Conservation (phyloP, 2,329 filamentous ascomycete genomes). For the Rhynchosporium graminicola region DNA sequence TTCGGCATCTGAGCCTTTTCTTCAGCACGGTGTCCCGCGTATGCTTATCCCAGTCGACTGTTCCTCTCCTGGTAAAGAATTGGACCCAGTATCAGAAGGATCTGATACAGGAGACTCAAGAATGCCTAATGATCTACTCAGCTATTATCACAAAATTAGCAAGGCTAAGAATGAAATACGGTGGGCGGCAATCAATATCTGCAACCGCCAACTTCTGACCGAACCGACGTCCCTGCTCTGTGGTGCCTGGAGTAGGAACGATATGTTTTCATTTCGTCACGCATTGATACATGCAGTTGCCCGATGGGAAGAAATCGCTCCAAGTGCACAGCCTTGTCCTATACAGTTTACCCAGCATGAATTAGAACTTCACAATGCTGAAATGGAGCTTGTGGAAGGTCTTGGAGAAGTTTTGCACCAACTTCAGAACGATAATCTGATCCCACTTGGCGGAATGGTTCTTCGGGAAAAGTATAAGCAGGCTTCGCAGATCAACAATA, state of each 20-base stretch:
- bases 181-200: slow-evolving; percentile 18
- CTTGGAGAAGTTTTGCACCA: slow-evolving; percentile 22
- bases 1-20: slow-evolving; percentile 21
- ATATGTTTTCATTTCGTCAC: slow-evolving; percentile 18
- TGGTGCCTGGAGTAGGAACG: slow-evolving; percentile 23
- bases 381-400: slow-evolving; percentile 25
- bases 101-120: slow-evolving; percentile 8
- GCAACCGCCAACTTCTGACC: slow-evolving; percentile 11
- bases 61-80: not conserved
- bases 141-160: slow-evolving; percentile 20
- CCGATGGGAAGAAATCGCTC: slow-evolving; percentile 4
- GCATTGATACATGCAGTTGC: not conserved
- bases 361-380: slow-evolving; percentile 20
- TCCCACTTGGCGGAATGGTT: slow-evolving; percentile 24
- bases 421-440: slow-evolving; percentile 24
- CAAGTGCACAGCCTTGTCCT: slow-evolving; percentile 12
- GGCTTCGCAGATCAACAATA: slow-evolving; percentile 18
- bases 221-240: slow-evolving; percentile 18
- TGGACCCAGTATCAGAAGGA: slow-evolving; percentile 4
- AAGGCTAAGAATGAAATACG: slow-evolving; percentile 13
- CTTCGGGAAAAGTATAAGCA: slow-evolving; percentile 22
- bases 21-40: slow-evolving; percentile 23
- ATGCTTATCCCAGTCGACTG: slow-evolving; percentile 20
- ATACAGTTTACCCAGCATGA: slow-evolving; percentile 24
- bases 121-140: slow-evolving; percentile 7